phyloP scores from a whole-genome alignment of 73 alveolate genomes.

The Diophrys sp. region DNA sequence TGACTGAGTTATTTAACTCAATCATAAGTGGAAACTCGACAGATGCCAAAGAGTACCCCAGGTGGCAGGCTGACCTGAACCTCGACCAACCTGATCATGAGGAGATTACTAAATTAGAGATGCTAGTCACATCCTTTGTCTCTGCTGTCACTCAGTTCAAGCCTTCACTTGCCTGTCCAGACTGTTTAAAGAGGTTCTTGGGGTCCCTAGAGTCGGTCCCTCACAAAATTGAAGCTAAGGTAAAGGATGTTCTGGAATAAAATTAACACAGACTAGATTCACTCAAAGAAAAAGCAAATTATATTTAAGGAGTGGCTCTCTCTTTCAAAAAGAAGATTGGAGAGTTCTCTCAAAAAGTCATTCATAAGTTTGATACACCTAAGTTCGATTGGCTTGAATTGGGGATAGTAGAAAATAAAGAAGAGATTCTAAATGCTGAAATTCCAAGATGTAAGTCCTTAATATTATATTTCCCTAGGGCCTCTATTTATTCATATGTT shows the following conservation, averaged over 20 bases:
- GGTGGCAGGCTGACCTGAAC: background rate
- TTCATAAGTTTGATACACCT: background rate
- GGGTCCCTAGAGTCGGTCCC: background rate
- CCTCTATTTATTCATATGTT: conserved; percentile 80
- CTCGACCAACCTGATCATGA: background rate
- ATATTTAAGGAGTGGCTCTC: background rate
- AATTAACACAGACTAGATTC: background rate
- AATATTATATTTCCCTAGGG: background rate
- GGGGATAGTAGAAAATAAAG: background rate
- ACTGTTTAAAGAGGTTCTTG: background rate
- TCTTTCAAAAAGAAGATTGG: background rate
- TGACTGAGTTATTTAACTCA: background rate
- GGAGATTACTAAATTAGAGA: background rate
- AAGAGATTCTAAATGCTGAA: background rate
- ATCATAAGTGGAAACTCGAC: background rate
- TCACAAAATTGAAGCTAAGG: background rate
- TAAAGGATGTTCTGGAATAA: background rate
- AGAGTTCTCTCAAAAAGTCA: background rate
- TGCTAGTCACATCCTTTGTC: background rate
- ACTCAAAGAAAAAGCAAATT: background rate
- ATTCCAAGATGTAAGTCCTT: background rate
- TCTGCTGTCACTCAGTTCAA: background rate
- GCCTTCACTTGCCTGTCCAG: background rate
- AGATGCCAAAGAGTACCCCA: background rate
- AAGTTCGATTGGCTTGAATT: conserved; percentile 17